Evolutionary conservation across 257 asterid species (phyloP).

Genomic region (Anisodus acutangulus): DNA sequence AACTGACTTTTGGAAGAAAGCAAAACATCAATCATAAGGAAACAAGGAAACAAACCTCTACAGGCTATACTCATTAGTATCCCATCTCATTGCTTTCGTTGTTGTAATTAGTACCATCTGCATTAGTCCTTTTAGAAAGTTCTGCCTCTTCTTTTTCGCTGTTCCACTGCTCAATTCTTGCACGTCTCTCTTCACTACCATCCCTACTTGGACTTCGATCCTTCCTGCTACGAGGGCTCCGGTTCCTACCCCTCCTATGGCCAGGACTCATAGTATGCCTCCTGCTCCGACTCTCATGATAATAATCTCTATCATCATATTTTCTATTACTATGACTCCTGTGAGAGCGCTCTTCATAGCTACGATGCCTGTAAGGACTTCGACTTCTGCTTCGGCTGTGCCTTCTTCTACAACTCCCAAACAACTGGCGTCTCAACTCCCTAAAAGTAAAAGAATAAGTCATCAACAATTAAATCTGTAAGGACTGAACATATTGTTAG

Average conservation of each 20-base stretch:
- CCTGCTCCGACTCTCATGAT: constrained; percentile 76
- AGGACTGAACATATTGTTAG: not conserved
- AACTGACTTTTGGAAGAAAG: not conserved
- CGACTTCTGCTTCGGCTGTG: constrained; percentile 58
- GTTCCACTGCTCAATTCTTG: constrained; percentile 93
- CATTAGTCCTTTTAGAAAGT: constrained; percentile 43
- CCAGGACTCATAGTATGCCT: constrained; percentile 71
- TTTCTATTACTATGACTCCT: constrained; percentile 77
- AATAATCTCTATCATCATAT: constrained; percentile 63
- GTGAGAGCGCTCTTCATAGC: constrained; percentile 76
- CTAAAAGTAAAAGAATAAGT: constrained; percentile 33
- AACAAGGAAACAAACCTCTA: constrained; percentile 59
- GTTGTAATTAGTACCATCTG: constrained; percentile 37
- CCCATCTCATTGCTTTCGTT: constrained; percentile 41
- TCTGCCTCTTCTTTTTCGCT: constrained; percentile 82
- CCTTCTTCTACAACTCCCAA: constrained; percentile 66
- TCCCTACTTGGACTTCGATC: constrained; percentile 78
- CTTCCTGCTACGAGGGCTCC: constrained; percentile 77
- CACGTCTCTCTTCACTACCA: constrained; percentile 97
- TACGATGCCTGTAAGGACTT: constrained; percentile 81
- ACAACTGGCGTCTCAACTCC: constrained; percentile 78
- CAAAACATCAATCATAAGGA: not conserved
- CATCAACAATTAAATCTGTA: not conserved
- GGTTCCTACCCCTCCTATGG: constrained; percentile 63
- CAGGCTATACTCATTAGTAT: constrained; percentile 44